Evolutionary conservation across 139 green algal genomes (phyloP).

Genomic region (Tetraselmis striata): DNA sequence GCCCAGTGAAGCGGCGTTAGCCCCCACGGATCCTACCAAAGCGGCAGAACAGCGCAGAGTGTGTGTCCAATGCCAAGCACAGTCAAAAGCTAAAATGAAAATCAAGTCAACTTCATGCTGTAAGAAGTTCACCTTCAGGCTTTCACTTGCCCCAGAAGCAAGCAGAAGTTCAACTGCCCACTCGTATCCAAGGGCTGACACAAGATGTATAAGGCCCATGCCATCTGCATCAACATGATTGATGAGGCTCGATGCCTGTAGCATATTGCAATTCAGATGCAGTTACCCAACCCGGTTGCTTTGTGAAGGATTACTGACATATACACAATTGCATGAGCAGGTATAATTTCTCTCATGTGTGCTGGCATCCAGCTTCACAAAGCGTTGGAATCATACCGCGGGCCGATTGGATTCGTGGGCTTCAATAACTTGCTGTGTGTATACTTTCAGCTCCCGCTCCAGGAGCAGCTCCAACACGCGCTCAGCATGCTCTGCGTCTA

Average conservation of each 20-base stretch:
- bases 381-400: too few species aligned
- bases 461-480: constrained; percentile 4
- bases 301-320: neutral
- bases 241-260: neutral
- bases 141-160: neutral
- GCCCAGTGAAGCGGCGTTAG: constrained; percentile 24
- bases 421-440: neutral
- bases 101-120: too few species aligned
- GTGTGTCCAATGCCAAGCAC: too few species aligned
- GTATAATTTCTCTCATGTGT: neutral
- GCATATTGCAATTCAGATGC: too few species aligned
- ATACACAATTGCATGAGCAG: neutral
- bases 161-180: constrained; percentile 14
- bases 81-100: too few species aligned
- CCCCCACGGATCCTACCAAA: constrained; percentile 7
- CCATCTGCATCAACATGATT: neutral
- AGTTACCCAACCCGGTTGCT: neutral
- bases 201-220: constrained; percentile 8
- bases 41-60: neutral
- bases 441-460: constrained; percentile 4
- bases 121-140: constrained; percentile 2
- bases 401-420: neutral
- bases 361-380: neutral
- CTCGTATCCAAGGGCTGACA: constrained; percentile 8
- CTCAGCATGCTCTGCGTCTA: neutral